phyloP scores from a whole-genome alignment of 2,329 filamentous ascomycete species.

The Torrubiella hemipterigena region DNA sequence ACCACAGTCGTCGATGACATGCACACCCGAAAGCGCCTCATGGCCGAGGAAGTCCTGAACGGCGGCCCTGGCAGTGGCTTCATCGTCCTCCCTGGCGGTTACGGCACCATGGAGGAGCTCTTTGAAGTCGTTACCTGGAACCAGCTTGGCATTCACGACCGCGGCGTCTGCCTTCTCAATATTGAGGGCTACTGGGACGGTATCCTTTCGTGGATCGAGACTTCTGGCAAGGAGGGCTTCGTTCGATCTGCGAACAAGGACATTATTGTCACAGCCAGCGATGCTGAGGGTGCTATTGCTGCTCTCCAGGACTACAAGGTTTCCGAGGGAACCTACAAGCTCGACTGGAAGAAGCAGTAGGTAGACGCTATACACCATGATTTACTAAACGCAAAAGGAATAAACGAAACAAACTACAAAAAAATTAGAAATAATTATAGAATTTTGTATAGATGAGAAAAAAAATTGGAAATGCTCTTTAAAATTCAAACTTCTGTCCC shows the following conservation, averaged over 20 bases:
- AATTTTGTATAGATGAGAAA: too few relatives aligned
- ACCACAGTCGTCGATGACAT: constrained; percentile 90
- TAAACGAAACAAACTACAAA: too few relatives aligned
- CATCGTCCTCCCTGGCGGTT: constrained; percentile 78
- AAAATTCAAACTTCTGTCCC: too few relatives aligned
- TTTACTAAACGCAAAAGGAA: too few relatives aligned
- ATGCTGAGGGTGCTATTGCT: constrained; percentile 59
- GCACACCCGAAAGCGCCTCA: constrained; percentile 90
- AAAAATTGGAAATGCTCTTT: background rate
- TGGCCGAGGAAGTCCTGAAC: constrained; percentile 77
- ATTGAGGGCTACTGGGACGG: constrained; percentile 89
- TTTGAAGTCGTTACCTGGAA: constrained; percentile 92
- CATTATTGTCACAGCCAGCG: constrained; percentile 69
- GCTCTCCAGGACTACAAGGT: constrained; percentile 64
- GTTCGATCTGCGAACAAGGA: constrained; percentile 56
- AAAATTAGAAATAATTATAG: too few relatives aligned
- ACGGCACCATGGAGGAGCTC: constrained; percentile 91
- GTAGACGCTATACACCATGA: constrained; percentile 1
- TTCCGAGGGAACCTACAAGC: constrained; percentile 61
- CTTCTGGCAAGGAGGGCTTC: constrained; percentile 65
- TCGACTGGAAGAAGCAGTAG: constrained; percentile 68
- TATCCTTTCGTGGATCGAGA: constrained; percentile 68
- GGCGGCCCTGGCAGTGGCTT: constrained; percentile 80
- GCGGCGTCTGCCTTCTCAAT: constrained; percentile 72
- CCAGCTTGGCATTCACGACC: constrained; percentile 81